Base-by-base conservation (phyloP, 2,329 filamentous ascomycete genomes). In the Fusarium xylarioides region DNA sequence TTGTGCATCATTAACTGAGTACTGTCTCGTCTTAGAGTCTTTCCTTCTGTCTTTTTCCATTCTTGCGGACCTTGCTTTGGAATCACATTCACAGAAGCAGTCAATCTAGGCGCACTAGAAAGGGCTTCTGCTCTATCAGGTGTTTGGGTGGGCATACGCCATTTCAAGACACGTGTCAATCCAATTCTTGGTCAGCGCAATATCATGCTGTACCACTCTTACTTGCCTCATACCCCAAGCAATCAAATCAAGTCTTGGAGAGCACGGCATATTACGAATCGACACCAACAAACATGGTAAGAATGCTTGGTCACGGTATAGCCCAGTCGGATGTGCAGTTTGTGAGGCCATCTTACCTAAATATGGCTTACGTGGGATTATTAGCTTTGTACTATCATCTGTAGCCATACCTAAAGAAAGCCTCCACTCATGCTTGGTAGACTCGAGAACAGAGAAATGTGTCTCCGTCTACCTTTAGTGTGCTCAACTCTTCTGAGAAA, bases 121-220 rank as follows among this genome's bases (percentile, higher is more conserved):
- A 26, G 23, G 9, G 2, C 9, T 21, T 0, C 14, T 49, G 14
- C 28, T n/a, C 15, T 30, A 12, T 4, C 28, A 9, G 28, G 7
- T 6, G 26, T 6, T 28, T 30, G 5, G 6, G 9, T 16, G 19
- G 15, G 2, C 0, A 14, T 12, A 9, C 15, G 12, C 15, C 14
- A 12, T 3, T 10, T 12, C 11, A 32, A 9, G 15, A 12, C 19
- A 12, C 46, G 21, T 12, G 28, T 49, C 46, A 1, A 1, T n/a
- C 10, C 15, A 32, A 16, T 3, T 32, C 10, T 32, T n/a, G 28
- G 3, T 5, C 28, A 49, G 21, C 10, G 21, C 0, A 16, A n/a
- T 32, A n/a, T n/a, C 28, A 32, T 15, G 46, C 2, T 49, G 46
- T 32, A 7, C 15, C 15, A 49, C 18, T 18, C 19, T 32, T 30